Evolutionary conservation across 140 eudicot species (phyloP), one percentile per base, ranked within the genome.

Genomic region (Stevia rebaudiana): DNA sequence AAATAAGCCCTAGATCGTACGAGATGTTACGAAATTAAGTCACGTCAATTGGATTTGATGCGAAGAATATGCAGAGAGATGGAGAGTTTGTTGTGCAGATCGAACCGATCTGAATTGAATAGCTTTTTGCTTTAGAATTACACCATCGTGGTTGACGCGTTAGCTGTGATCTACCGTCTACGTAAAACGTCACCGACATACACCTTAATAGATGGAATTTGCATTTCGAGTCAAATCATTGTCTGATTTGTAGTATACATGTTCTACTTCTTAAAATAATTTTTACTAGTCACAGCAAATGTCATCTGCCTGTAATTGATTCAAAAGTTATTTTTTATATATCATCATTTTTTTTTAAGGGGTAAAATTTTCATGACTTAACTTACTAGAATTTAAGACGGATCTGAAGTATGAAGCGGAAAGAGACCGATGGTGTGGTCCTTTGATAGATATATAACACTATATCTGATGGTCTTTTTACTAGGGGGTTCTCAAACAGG

Each of bases 31-130:
- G 13, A 50, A 61, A 41, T 50, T 62, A 10, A 57, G 58, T 1
- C 23, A n/a, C n/a, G 2, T 8, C 25, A 69, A 66, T 68, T 55
- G 37, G 8, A n/a, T 25, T 57, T 24, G 80, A 65, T 79, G 78
- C 70, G 78, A 71, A 53, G 81, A 71, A 80, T 75, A 75, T 75
- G 84, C 68, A 64, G 46, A n/a, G 57, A 68, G 69, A 70, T 57
- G 43, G 79, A 51, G 60, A 53, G 74, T 52, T 61, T 61, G 69
- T 51, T 71, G 64, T 49, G 12, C 9, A 70, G 24, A 70, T 61
- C 30, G n/a, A 59, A 46, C 48, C 61, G 75, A 59, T 33, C 17
- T 37, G 36, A 24, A 23, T 24, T 22, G 9, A 60, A 67, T 19
- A 69, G 62, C 23, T 22, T 11, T 56, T 74, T 74, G 79, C 79